phyloP scores from a whole-genome alignment of 1,284 basidiomycete species.

The Porodaedalea pini region DNA sequence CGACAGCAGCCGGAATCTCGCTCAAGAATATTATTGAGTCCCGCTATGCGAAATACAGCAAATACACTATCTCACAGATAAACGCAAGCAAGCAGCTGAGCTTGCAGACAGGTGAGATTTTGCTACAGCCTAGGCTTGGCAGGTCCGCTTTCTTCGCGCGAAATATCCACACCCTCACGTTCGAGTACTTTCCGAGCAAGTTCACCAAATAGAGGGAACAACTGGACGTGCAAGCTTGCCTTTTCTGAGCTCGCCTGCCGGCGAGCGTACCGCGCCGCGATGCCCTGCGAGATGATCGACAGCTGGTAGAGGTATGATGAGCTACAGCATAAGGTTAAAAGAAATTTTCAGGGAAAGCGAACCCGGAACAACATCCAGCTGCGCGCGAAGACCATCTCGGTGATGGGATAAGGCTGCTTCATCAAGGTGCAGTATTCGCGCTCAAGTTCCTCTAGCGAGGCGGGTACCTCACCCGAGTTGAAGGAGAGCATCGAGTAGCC shows the following conservation, averaged over 20 bases:
- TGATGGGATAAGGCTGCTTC: constrained; percentile 65
- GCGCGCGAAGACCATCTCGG: constrained; percentile 71
- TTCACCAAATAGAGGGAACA: constrained; percentile 64
- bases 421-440: constrained; percentile 67
- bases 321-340: neutral
- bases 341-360: constrained; percentile 28
- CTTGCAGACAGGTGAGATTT: no score
- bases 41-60: no score
- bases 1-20: no score
- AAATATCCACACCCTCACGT: constrained; percentile 36
- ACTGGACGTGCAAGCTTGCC: constrained; percentile 51
- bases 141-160: neutral
- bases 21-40: no score
- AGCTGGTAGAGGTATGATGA: constrained; percentile 47
- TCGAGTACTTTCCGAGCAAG: constrained; percentile 60
- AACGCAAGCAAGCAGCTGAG: no score
- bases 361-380: constrained; percentile 90
- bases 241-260: constrained; percentile 85
- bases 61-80: no score
- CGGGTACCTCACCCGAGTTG: constrained; percentile 54
- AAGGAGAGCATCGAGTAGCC: constrained; percentile 35
- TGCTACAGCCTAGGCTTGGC: constrained; percentile 8
- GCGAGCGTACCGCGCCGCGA: constrained; percentile 82
- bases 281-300: constrained; percentile 88
- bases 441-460: constrained; percentile 73